Evolutionary conservation across 1,139 yeast genomes (phyloP), one percentile per base, ranked within the genome.

Genomic region (Blastobotrys proliferans): DNA sequence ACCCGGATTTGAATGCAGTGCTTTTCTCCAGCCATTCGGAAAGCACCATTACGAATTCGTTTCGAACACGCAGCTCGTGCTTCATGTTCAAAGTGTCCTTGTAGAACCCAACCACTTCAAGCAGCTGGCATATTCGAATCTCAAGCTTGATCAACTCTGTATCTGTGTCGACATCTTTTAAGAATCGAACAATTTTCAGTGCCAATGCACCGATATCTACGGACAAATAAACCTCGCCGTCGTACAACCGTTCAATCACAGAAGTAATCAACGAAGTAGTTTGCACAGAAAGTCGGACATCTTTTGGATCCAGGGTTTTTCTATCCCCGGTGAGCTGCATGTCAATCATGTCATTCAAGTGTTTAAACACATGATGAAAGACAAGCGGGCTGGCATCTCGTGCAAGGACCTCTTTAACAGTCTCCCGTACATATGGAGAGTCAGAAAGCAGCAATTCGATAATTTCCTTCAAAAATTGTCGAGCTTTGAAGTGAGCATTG

Each of bases 21-120:
- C 46, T 21, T 11, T 49, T 45, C 26, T 58, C 88, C 43, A 86
- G 70, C 90, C 94, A 85, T 35, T 76, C 81, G 16, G 79, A 74
- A 4, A 77, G 73, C 8, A 73, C 61, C 51, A 78, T 74, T 3
- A 87, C 77, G 63, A 78, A 76, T 36, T 65, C 65, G 57, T 83
- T 85, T 53, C 92, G 76, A 13, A 75, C 52, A 40, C 69, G 68
- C 51, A 72, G 72, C 30, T 81, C 83, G 34, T 90, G 87, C 30
- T 70, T 64, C 41, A 58, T 48, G 33, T 58, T 56, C 34, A 60
- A 40, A 1, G 56, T 49, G 37, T 57, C 64, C 22, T 51, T 52
- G 40, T 52, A 79, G 67, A 38, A 58, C 43, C 81, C 81, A 35
- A 81, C 66, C 1, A 74, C 70, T 29, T 70, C 69, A 5, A 72